Percentiles rank a stretch among this genome's conserved stretches.
Conservation (phyloP, 2,329 filamentous ascomycete species). For the Neofusicoccum kwambonambiense region DNA sequence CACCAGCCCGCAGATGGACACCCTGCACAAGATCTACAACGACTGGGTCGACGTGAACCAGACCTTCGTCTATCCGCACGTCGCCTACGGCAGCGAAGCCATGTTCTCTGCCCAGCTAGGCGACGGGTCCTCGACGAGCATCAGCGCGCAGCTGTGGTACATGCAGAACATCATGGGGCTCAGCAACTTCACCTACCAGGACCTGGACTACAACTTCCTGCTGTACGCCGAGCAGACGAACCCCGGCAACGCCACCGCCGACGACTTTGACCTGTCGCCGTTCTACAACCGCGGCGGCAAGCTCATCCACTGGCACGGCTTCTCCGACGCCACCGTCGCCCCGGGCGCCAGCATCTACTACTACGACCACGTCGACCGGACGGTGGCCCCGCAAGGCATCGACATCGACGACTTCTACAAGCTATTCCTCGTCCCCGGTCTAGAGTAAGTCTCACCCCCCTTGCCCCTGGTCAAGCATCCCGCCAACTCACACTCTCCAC, state of each 20-base stretch:
- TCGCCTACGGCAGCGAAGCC: constrained; percentile 39
- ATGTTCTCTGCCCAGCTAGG: constrained; percentile 27
- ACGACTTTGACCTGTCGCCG: constrained; percentile 47
- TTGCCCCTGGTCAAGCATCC: too few species aligned
- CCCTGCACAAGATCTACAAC: constrained; percentile 20
- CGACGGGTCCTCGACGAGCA: constrained; percentile 32
- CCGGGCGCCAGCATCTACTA: constrained; percentile 54
- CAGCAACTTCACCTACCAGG: constrained; percentile 29
- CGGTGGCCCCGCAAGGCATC: constrained; percentile 34
- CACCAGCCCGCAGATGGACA: not conserved
- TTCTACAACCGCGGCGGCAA: constrained; percentile 47
- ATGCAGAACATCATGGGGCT: constrained; percentile 43
- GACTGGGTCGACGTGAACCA: constrained; percentile 43
- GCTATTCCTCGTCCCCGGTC: constrained; percentile 46
- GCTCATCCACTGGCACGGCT: constrained; percentile 44
- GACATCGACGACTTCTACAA: constrained; percentile 42
- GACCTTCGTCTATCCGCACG: constrained; percentile 43
- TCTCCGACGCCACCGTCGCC: constrained; percentile 48
- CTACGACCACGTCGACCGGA: constrained; percentile 45
- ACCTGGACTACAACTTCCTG: constrained; percentile 41
- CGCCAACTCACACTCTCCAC: too few species aligned
- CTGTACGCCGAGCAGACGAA: constrained; percentile 41
- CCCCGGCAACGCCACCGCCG: constrained; percentile 51
- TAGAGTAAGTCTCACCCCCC: constrained; percentile 23
- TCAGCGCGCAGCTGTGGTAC: constrained; percentile 38